Evolutionary conservation across 495 filamentous ascomycete genomes (phyloP).

Genomic region (Neurospora cerealis): DNA sequence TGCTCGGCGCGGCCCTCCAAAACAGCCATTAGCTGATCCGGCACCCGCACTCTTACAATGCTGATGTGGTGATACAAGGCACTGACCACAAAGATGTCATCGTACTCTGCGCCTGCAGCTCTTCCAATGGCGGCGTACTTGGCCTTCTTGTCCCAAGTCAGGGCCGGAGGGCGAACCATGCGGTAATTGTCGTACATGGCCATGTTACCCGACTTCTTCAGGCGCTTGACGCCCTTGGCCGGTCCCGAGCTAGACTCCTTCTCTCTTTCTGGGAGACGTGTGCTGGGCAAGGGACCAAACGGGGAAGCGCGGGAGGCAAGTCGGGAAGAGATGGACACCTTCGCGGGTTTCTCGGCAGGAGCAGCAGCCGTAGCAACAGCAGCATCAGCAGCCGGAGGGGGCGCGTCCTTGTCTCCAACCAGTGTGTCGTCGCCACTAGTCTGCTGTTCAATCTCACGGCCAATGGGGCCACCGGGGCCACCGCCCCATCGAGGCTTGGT

Average conservation of each 20-base stretch:
- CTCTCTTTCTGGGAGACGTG: background rate
- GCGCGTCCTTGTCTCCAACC: constrained; percentile 34
- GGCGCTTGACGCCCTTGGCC: constrained; percentile 37
- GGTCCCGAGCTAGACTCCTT: background rate
- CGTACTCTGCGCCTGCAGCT: constrained; percentile 28
- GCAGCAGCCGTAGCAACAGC: background rate
- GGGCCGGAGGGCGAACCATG: constrained; percentile 50
- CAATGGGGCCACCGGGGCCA: constrained; percentile 53
- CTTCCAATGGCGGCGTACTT: constrained; percentile 65
- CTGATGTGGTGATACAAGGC: constrained; percentile 74
- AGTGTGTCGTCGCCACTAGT: constrained; percentile 21
- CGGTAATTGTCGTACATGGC: constrained; percentile 46
- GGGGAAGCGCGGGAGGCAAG: constrained; percentile 1
- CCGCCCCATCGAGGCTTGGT: constrained; percentile 66
- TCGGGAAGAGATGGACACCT: background rate
- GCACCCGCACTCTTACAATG: constrained; percentile 65
- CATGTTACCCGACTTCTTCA: constrained; percentile 37
- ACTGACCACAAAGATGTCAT: constrained; percentile 74
- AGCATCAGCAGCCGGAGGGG: constrained; percentile 2
- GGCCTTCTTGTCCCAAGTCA: constrained; percentile 70
- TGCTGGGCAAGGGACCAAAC: background rate
- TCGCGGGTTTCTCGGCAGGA: constrained; percentile 1
- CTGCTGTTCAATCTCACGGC: constrained; percentile 40
- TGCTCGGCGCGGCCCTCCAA: constrained; percentile 26
- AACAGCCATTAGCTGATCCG: constrained; percentile 50